Base-by-base conservation (phyloP, 2,329 filamentous ascomycete genomes). In the Fusarium udum region DNA sequence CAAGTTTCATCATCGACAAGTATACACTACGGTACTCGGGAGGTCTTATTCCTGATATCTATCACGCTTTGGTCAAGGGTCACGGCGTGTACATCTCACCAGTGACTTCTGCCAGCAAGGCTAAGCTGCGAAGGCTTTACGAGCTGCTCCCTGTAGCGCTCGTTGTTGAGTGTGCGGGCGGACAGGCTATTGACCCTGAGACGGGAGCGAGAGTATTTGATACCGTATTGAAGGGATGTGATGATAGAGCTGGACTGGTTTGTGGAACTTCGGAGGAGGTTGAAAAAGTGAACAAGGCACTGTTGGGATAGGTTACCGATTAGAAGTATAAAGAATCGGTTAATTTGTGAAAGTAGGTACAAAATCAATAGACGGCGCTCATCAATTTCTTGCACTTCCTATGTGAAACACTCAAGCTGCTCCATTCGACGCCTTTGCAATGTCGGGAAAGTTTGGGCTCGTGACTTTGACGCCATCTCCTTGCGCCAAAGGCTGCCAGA, bases 11-110 rank as follows among this genome's bases (percentile, higher is more conserved):
- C 13, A 52, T 69, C n/a, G 78, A 85, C 45, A 84, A 84, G 73
- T 91, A 90, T 77, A 91, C 89, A 2, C 81, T 92, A 42, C 82
- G 90, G 6, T 92, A 91, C 74, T 85, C 85, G 24, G 90, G 90
- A 0, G 90, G 90, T 0, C 79, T 92, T 7, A 89, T 92, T 7
- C 90, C 90, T 0, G 90, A 92, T 62, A 80, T 91, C 0, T 86
- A 87, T 18, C 90, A 91, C 65, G 84, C 86, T 8, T 80, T 92
- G 13, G 85, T 87, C 67, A 91, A 91, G 78, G 88, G 89, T 0
- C 89, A 91, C 61, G 90, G 90, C 3, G 78, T 92, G 2, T 92
- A 91, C 74, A 76, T 91, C 4, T 89, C 86, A 4, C 90, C 90
- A 0, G 88, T 90, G 10, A 88, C 88, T 4, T 76, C 70, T 1